Conservation (phyloP, 2,329 filamentous ascomycete genomes). For the Xylariaceae sp. region DNA sequence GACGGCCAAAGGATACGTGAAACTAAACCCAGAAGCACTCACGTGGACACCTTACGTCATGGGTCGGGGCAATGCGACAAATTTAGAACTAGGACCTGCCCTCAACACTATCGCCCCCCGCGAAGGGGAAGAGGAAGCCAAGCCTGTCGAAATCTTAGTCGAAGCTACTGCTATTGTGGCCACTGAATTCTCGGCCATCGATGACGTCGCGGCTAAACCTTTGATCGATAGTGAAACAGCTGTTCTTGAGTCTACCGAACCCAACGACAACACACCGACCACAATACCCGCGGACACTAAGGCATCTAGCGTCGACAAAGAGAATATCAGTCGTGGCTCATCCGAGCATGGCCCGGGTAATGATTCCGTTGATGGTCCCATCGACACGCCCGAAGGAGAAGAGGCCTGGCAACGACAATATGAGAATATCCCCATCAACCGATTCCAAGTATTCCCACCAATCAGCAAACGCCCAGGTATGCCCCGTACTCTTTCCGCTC, state of each 20-base stretch:
- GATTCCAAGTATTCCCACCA: conserved; percentile 77
- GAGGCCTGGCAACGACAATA: conserved; percentile 47
- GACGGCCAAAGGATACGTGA: conserved; percentile 83
- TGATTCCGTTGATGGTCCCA: conserved; percentile 13
- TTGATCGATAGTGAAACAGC: conserved; percentile 23
- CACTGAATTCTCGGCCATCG: conserved; percentile 26
- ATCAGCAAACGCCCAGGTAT: conserved; percentile 50
- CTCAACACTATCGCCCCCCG: conserved; percentile 84
- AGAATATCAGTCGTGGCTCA: conserved; percentile 19
- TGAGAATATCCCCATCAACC: conserved; percentile 59
- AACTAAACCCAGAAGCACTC: conserved; percentile 72
- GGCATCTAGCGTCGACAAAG: conserved; percentile 26
- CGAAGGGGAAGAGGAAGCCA: conserved; percentile 62
- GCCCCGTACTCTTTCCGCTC: conserved; percentile 38
- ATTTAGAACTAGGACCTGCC: conserved; percentile 76
- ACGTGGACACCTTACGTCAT: conserved; percentile 98
- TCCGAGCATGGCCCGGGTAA: conserved; percentile 17
- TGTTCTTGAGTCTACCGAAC: conserved; percentile 40
- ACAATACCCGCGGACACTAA: conserved; percentile 19
- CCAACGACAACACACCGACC: conserved; percentile 29
- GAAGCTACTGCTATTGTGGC: conserved; percentile 31
- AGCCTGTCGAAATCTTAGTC: conserved; percentile 31
- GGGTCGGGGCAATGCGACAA: conserved; percentile 77
- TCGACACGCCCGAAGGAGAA: conserved; percentile 28
- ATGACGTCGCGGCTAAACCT: conserved; percentile 27